Evolutionary conservation across 148 eudicot genomes (phyloP), one percentile per base, ranked within the genome.

Genomic region (Cornus florida): DNA sequence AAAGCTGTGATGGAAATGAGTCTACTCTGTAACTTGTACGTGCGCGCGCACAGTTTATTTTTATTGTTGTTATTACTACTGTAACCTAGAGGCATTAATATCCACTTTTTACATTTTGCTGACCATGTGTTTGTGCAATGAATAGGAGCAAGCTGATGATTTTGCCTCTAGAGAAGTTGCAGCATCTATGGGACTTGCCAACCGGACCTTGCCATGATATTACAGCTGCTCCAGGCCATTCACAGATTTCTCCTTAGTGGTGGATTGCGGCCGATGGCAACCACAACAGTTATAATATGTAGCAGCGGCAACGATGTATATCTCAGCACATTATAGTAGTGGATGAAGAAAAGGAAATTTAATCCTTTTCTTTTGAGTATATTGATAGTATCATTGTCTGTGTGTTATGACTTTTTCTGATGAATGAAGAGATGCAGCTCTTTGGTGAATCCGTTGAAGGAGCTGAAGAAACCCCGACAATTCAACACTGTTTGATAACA

Each of bases 111-210:
- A 66, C 48, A 9, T 20, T 67, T 39, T 75, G 62, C 71, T 80
- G 39, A 80, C 24, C 14, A 10, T 35, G 24, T 33, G 38, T 76
- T 76, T 71, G 39, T 81, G 32, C 17, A 72, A 79, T 79, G 77
- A 38, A 48, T 87, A 89, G 91, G 91, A 79, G 75, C 89, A 89
- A 85, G 89, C 85, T 66, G 89, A 89, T 78, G 62, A 82, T 72
- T 79, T 80, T 67, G 67, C 83, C 67, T 85, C 86, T 23, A 85
- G 84, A 74, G 91, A 89, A 81, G 76, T 85, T 72, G 89, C 85
- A n/a, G 88, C 71, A 72, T 86, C 91, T n/a, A 89, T 89, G 91
- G 89, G 89, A 28, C 84, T 86, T 70, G 83, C 33, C n/a, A 86
- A 86, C 80, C 70, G 22, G 69, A 81, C 86, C 11, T 72, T 87